Evolutionary conservation across 2,329 filamentous ascomycete species (phyloP), one percentile per base, ranked within the genome.

Genomic region (Penicillium sp.): DNA sequence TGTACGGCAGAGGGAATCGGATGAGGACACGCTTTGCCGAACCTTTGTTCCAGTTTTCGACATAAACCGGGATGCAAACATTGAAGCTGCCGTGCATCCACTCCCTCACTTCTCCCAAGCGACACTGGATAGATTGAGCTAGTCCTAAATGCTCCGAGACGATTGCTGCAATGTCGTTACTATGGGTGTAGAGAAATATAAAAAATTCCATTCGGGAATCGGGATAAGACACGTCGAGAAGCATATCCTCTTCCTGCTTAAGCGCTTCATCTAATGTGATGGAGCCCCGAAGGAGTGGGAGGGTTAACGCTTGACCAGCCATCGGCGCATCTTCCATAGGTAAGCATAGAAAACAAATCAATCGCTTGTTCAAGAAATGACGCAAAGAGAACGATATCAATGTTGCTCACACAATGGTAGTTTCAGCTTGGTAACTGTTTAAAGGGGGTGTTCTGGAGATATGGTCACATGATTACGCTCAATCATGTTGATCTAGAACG

Each of bases 1-100:
- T 60, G 44, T 56, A 64, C 4, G 63, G 62, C 15, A 67, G 42
- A 2, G 57, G 63, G 7, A 66, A 60, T 23, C 65, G 44, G 28
- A 66, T 44, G 9, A 67, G 38, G 3, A 61, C 58, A 3, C 37
- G 50, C 4, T 57, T 66, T 50, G 67, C 38, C 25, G 45, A 37
- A 18, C 32, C 8, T 5, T 35, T 15, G n/a, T 28, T 46, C 31
- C 32, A 41, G 8, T 48, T 42, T 20, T 51, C 24, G 20, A 63
- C 27, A 28, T 53, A 55, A 18, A 61, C 46, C 2, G 58, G 62
- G 44, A 65, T 60, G 47, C 59, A 64, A n/a, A 63, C 54, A 41
- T 64, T 62, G 37, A 55, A 62, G 47, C 57, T 63, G 23, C 59
- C 57, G 29, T 44, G 49, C 9, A 61, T 10, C 58, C 57, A 64